These are phyloP conservation scores for Elongisporangium senticosum DNA, from an alignment of 352 stramenopile genomes.

Conservation along the genomic window DNA sequence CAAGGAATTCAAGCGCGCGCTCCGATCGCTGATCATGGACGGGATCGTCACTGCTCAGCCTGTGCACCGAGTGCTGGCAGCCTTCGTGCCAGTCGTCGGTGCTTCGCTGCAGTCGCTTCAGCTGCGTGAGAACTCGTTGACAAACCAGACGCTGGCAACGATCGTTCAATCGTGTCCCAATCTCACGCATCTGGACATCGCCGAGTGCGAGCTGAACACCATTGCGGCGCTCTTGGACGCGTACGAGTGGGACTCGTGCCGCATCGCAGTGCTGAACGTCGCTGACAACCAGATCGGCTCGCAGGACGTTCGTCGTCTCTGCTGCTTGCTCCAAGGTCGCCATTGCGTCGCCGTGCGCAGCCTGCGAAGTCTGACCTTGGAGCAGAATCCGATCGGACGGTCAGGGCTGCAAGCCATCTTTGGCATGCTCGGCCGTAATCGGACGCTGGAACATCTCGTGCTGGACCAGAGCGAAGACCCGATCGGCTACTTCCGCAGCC, in stretches of 20 bases:
- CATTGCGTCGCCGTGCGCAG: constrained; percentile 8
- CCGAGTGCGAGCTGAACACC: constrained; percentile 25
- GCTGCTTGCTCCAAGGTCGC: constrained; percentile 15
- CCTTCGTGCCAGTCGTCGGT: constrained; percentile 16
- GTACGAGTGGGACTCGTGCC: constrained; percentile 15
- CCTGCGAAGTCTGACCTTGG: constrained; percentile 24
- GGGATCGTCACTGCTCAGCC: constrained; percentile 13
- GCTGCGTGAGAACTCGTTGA: constrained; percentile 23
- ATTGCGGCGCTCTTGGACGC: constrained; percentile 22
- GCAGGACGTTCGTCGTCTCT: constrained; percentile 20
- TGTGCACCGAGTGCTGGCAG: constrained; percentile 11
- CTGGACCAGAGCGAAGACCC: constrained; percentile 18
- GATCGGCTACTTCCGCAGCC: constrained; percentile 10
- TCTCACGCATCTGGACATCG: constrained; percentile 28
- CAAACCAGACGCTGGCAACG: constrained; percentile 8
- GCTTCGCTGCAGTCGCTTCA: constrained; percentile 20
- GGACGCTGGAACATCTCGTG: constrained; percentile 19
- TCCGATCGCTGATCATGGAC: constrained; percentile 30
- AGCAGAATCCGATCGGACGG: constrained; percentile 26
- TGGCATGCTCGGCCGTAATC: constrained; percentile 12
- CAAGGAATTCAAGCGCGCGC: neutral
- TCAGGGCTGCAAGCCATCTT: constrained; percentile 14
- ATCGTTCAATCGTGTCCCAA: constrained; percentile 30
- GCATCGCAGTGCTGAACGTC: constrained; percentile 25
- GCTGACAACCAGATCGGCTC: constrained; percentile 28